Evolutionary conservation across 2,329 filamentous ascomycete species (phyloP).

Genomic region (Ramichloridium luteum): DNA sequence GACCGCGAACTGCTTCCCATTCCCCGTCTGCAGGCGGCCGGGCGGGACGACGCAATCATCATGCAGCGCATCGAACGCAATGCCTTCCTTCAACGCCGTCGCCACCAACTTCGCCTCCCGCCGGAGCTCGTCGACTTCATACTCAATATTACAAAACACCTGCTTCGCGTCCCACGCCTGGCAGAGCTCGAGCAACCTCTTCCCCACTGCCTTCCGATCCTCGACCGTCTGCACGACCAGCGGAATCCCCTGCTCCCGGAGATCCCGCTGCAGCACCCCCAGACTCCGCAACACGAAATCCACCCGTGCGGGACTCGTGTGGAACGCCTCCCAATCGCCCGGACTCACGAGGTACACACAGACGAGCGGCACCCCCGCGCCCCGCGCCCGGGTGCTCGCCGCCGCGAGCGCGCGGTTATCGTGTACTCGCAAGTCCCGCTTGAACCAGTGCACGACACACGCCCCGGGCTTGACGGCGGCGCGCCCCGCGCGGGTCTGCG

Average conservation of each 20-base stretch:
- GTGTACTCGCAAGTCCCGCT: slow-evolving; percentile 58
- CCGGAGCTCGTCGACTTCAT: slow-evolving; percentile 80
- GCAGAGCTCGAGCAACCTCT: slow-evolving; percentile 52
- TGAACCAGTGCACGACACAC: slow-evolving; percentile 82
- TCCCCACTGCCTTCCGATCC: slow-evolving; percentile 49
- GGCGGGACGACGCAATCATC: slow-evolving; percentile 77
- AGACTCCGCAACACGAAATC: slow-evolving; percentile 72
- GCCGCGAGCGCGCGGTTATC: slow-evolving; percentile 63
- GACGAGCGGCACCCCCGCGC: slow-evolving; percentile 58
- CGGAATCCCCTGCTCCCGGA: slow-evolving; percentile 63
- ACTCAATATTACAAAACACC: slow-evolving; percentile 74
- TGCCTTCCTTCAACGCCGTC: slow-evolving; percentile 47
- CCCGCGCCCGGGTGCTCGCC: slow-evolving; percentile 55
- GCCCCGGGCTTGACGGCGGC: slow-evolving; percentile 41
- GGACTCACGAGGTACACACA: slow-evolving; percentile 70
- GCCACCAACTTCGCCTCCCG: slow-evolving; percentile 58
- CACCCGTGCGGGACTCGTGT: slow-evolving; percentile 58
- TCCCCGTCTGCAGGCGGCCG: slow-evolving; percentile 51
- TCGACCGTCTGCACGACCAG: slow-evolving; percentile 62
- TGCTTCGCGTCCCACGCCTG: slow-evolving; percentile 62
- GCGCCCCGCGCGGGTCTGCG: slow-evolving; percentile 46
- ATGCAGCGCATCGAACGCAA: slow-evolving; percentile 60
- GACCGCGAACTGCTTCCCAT: slow-evolving; percentile 69
- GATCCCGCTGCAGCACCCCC: slow-evolving; percentile 49
- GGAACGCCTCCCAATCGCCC: slow-evolving; percentile 72